phyloP scores from a whole-genome alignment of 164 flowering plant genomes.

The Stephania cephalantha region DNA sequence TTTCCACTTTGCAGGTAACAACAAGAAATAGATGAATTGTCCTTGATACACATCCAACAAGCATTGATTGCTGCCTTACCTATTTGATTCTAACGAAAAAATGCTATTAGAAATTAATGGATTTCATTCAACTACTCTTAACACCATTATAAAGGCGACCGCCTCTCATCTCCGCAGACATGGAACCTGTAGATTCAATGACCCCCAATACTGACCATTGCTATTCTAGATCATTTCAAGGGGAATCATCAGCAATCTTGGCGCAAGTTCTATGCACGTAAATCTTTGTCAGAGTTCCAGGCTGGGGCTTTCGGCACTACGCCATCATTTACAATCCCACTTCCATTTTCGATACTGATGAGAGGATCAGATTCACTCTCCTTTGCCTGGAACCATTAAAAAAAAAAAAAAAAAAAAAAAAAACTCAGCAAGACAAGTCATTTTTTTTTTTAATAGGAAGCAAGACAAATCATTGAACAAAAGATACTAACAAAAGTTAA shows the following conservation, averaged over 20 bases:
- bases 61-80: slow-evolving; percentile 1
- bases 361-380: slow-evolving; percentile 77
- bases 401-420: neutral
- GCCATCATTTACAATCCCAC: slow-evolving; percentile 35
- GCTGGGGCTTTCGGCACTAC: slow-evolving; percentile 41
- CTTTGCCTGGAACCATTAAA: slow-evolving; percentile 39
- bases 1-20: neutral
- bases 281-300: slow-evolving; percentile 73
- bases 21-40: neutral
- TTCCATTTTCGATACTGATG: slow-evolving; percentile 54
- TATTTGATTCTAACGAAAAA: slow-evolving; percentile 7
- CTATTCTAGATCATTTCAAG: slow-evolving; percentile 20
- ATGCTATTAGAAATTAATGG: slow-evolving; percentile 3
- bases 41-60: neutral
- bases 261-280: slow-evolving; percentile 47
- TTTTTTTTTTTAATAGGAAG: too few relatives aligned
- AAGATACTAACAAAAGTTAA: neutral
- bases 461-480: neutral
- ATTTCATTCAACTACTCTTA: slow-evolving; percentile 5
- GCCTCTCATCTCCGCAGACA: slow-evolving; percentile 10
- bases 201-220: slow-evolving; percentile 21
- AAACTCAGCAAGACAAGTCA: neutral
- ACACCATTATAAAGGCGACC: slow-evolving; percentile 5
- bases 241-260: neutral
- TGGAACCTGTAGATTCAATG: slow-evolving; percentile 1